Evolutionary conservation across 768 basidiomycete genomes (phyloP).

Genomic region (Mrakia frigida): DNA sequence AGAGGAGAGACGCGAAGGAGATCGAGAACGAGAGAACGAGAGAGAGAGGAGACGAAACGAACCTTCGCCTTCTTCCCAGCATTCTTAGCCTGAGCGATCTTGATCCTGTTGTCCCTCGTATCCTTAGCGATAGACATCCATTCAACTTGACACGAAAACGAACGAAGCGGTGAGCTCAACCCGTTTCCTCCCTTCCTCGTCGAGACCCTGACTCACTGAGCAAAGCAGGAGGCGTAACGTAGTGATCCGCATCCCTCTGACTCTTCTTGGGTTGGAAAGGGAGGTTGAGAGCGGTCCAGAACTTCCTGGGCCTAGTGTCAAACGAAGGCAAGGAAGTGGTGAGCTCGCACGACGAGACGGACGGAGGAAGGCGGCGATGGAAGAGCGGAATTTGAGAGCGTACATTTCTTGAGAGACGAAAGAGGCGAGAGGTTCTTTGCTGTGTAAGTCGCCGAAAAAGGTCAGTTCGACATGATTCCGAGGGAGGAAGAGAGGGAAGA

Average conservation of each 20-base stretch:
- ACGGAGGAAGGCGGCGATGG: not conserved
- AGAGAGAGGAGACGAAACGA: not conserved
- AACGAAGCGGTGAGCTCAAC: not conserved
- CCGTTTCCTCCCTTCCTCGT: not conserved
- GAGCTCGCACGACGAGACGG: not conserved
- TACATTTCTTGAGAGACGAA: not conserved
- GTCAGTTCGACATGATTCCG: not conserved
- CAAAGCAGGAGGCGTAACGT: not conserved
- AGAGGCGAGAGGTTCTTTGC: not conserved
- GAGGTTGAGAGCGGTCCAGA: not conserved
- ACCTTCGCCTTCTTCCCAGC: not conserved
- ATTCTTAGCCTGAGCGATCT: not conserved
- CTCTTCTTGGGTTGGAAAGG: constrained; percentile 1
- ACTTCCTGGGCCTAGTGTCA: not conserved
- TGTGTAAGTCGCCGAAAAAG: not conserved
- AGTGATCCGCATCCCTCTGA: not conserved
- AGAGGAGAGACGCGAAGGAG: no score
- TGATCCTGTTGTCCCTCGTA: not conserved
- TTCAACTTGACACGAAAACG: not conserved
- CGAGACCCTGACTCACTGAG: not conserved
- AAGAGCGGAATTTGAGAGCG: not conserved
- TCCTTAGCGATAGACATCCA: not conserved
- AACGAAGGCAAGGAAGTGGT: not conserved
- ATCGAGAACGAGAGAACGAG: no score
- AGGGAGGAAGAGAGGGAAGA: not conserved